Evolutionary conservation across 2,329 filamentous ascomycete genomes (phyloP), one percentile per base, ranked within the genome.

Genomic region (Pseudocercospora vitis): DNA sequence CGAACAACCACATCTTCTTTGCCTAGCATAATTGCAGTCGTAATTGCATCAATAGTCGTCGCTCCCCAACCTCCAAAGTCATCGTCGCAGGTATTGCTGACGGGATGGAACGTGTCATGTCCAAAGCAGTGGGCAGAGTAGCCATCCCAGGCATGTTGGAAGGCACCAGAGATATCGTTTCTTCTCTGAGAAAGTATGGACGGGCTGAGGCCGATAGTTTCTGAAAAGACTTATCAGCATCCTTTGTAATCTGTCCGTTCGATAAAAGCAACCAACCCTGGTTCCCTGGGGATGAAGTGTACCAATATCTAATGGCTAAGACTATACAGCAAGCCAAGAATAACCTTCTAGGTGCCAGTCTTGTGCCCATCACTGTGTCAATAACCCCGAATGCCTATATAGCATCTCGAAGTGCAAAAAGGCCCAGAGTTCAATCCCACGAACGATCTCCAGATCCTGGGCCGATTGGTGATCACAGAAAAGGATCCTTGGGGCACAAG

Each of bases 61-160:
- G 58, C 64, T 7, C 66, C 66, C 59, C 61, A 62, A 12, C 64
- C 60, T 24, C 59, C 62, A 29, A 62, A 63, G 39, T 65, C 61
- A 40, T 67, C 55, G 8, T 60, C 63, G 33, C 60, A 65, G 4
- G 58, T 59, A 21, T 65, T 65, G 39, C 35, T 62, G 7, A 66
- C 64, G 7, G 59, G 65, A 28, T 62, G 61, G 3, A 70, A 55
- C 8, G 65, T 63, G 48, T 71, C 70, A 40, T 68, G 60, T 3
- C 68, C 64, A 37, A 70, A 68, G 26, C 68, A 69, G 42, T 70
- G 59, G 12, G 55, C 62, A 9, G 61, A 63, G 52, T 70, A 72
- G 7, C 69, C 68, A 51, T 66, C 50, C 68, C 68, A 71, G 14
- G 69, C 65, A 50, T 69, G 65, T 18, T 63, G 57, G 32, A 70